Evolutionary conservation across 2,329 filamentous ascomycete genomes (phyloP).

Genomic region (Arthrocladium fulminans): DNA sequence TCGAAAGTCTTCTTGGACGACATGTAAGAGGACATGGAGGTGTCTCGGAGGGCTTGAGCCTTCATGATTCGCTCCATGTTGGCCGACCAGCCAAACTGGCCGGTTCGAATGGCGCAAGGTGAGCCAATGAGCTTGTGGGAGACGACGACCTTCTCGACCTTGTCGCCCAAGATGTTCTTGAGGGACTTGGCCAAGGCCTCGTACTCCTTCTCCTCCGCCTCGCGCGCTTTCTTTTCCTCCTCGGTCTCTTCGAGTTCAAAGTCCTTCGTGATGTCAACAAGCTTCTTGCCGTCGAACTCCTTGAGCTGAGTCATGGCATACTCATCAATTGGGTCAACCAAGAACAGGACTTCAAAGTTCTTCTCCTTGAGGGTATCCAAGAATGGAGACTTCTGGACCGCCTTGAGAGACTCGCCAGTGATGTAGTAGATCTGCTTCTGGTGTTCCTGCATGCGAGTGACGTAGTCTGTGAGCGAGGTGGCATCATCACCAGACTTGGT

Average conservation of each 20-base stretch:
- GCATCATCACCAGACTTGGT: constrained; percentile 97
- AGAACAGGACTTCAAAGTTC: constrained; percentile 98
- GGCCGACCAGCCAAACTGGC: constrained; percentile 99
- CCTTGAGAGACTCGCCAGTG: constrained; percentile 98
- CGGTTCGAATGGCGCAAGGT: constrained; percentile 97
- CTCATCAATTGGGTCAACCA: constrained; percentile 98
- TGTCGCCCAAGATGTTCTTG: constrained; percentile 98
- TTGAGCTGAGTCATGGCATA: constrained; percentile 99
- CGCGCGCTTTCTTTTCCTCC: constrained; percentile 94
- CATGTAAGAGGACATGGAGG: constrained; percentile 99
- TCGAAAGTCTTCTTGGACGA: constrained; percentile 99
- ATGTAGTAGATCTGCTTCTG: constrained; percentile 99
- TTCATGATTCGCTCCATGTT: constrained; percentile 99
- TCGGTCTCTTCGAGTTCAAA: constrained; percentile 99
- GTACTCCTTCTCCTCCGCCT: constrained; percentile 97
- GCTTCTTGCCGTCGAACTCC: constrained; percentile 99
- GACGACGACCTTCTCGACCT: constrained; percentile 99
- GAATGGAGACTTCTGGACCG: constrained; percentile 96
- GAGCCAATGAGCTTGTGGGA: constrained; percentile 92
- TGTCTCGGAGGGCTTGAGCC: constrained; percentile 98
- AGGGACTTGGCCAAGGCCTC: constrained; percentile 90
- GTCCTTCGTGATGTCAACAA: constrained; percentile 99
- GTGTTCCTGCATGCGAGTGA: constrained; percentile 99
- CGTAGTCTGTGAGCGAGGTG: constrained; percentile 92
- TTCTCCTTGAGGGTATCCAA: constrained; percentile 97